phyloP scores from a whole-genome alignment of 2,329 filamentous ascomycete genomes.

The Clarireedia sp. region DNA sequence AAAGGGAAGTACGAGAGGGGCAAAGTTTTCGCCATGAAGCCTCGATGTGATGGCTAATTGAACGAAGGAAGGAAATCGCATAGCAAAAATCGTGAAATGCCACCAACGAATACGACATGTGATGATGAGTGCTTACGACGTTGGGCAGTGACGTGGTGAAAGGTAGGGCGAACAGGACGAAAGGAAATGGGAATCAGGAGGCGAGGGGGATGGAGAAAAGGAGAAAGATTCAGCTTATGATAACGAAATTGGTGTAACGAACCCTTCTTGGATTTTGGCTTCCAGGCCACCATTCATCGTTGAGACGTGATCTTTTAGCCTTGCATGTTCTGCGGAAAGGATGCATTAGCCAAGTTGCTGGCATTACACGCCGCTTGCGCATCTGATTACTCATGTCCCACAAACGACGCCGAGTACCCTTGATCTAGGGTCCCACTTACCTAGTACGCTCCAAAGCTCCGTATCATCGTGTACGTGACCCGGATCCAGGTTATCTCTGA shows the following conservation, averaged over 20 bases:
- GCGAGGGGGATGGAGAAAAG: conserved; percentile 1
- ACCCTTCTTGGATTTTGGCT: conserved; percentile 89
- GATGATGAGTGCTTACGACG: conserved; percentile 1
- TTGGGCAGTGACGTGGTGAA: conserved; percentile 12
- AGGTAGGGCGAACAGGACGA: conserved; percentile 8
- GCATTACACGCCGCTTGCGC: conserved; percentile 20
- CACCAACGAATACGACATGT: conserved; percentile 7
- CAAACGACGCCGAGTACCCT: conserved; percentile 14
- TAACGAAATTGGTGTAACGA: conserved; percentile 34
- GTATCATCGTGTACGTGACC: conserved; percentile 94
- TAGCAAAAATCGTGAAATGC: background rate
- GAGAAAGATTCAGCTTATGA: conserved; percentile 6
- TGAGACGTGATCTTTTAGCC: conserved; percentile 81
- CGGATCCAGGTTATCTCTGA: conserved; percentile 93
- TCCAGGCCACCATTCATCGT: conserved; percentile 86
- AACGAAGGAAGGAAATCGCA: background rate
- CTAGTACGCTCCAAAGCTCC: conserved; percentile 90
- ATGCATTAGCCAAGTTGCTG: conserved; percentile 33
- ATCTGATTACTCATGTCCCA: conserved; percentile 24
- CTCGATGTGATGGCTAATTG: background rate
- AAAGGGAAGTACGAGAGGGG: background rate
- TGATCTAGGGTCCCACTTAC: conserved; percentile 44
- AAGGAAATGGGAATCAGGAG: conserved; percentile 8
- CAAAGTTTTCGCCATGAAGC: background rate
- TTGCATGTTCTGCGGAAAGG: conserved; percentile 65